Conservation (phyloP, 1,139 yeast genomes). For the Scheffersomyces segobiensis region DNA sequence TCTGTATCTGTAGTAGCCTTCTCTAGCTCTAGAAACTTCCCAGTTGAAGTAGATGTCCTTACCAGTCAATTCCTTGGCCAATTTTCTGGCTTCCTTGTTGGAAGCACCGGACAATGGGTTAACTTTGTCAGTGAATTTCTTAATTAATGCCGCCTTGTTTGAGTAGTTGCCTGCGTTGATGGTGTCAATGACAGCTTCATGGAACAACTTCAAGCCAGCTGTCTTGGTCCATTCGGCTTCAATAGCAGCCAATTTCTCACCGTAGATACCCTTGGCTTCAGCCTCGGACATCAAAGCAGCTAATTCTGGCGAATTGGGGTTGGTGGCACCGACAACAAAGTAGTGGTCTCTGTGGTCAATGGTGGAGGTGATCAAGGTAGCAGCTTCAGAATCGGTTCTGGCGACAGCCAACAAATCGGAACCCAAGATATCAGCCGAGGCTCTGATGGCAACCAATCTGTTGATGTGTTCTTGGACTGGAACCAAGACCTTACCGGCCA, state of each 20-base stretch:
- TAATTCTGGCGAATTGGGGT: constrained; percentile 74
- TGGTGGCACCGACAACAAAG: constrained; percentile 87
- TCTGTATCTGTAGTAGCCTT: constrained; percentile 93
- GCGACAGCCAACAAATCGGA: constrained; percentile 86
- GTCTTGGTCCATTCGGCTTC: constrained; percentile 82
- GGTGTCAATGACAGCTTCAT: constrained; percentile 87
- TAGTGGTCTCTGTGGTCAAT: constrained; percentile 95
- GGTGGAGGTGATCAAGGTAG: constrained; percentile 89
- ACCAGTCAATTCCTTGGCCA: constrained; percentile 78
- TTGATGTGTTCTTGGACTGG: constrained; percentile 97
- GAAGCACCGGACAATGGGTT: constrained; percentile 77
- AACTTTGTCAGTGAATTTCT: constrained; percentile 66
- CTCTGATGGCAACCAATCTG: constrained; percentile 90
- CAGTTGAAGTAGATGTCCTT: constrained; percentile 89
- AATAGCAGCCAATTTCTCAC: constrained; percentile 66
- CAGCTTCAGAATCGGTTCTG: constrained; percentile 97
- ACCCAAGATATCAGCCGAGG: constrained; percentile 92
- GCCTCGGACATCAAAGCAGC: constrained; percentile 81
- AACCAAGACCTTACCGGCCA: constrained; percentile 98
- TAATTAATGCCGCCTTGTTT: constrained; percentile 67
- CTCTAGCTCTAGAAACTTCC: constrained; percentile 95
- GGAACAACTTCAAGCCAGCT: constrained; percentile 87
- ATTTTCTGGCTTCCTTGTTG: constrained; percentile 73
- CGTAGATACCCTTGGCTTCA: constrained; percentile 70
- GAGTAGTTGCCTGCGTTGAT: constrained; percentile 62